These are phyloP conservation scores for Juglanconis oblonga DNA, from an alignment of 2,329 filamentous ascomycete species.

Conservation along the genomic window DNA sequence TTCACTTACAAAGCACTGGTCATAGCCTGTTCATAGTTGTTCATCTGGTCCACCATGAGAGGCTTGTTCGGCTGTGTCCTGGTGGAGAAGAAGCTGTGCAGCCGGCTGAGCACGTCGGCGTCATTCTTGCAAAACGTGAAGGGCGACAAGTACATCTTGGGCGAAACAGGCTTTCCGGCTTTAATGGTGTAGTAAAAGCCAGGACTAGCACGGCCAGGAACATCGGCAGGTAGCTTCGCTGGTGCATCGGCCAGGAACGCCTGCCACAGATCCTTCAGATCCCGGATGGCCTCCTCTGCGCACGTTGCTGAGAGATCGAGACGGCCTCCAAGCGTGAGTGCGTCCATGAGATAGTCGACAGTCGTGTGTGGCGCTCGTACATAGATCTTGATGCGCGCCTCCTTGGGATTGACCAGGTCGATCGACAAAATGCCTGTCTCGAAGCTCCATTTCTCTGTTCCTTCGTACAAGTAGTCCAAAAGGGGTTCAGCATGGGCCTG, in stretches of 20 bases:
- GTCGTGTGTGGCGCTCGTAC: constrained; percentile 22
- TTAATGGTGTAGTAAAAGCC: constrained; percentile 25
- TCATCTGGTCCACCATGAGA: constrained; percentile 18
- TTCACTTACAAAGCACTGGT: constrained; percentile 19
- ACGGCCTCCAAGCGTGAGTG: constrained; percentile 23
- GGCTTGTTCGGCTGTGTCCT: constrained; percentile 9
- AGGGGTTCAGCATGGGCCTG: constrained; percentile 19
- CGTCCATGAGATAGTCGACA: constrained; percentile 24
- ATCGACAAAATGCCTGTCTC: constrained; percentile 25
- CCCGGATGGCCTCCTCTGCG: constrained; percentile 19
- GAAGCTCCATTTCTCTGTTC: constrained; percentile 21
- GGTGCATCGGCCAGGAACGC: constrained; percentile 23
- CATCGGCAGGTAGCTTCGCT: constrained; percentile 19
- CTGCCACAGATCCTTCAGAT: constrained; percentile 24
- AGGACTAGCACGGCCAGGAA: constrained; percentile 21
- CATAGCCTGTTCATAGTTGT: constrained; percentile 23
- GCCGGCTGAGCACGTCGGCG: constrained; percentile 21
- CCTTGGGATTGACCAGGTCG: constrained; percentile 21
- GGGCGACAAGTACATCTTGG: constrained; percentile 24
- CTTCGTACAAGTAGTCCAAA: constrained; percentile 23
- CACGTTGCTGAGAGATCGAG: constrained; percentile 10
- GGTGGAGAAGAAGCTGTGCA: constrained; percentile 22
- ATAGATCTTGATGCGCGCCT: constrained; percentile 25
- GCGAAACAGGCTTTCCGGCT: constrained; percentile 21
- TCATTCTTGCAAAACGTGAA: constrained; percentile 23